phyloP scores from a whole-genome alignment of 2,329 filamentous ascomycete species.

The Hymenoscyphus scutula region DNA sequence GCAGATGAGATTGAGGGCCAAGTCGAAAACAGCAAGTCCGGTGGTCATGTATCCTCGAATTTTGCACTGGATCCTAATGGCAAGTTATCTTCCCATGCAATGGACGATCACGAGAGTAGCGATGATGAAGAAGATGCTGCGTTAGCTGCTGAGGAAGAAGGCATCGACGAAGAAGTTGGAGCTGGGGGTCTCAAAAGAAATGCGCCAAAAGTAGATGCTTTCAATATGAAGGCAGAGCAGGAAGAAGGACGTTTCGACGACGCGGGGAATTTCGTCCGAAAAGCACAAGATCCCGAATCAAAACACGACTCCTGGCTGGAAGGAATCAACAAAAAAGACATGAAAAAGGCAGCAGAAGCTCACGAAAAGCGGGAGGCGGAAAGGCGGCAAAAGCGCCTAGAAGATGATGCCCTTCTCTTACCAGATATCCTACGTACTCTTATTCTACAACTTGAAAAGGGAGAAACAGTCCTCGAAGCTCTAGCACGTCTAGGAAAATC shows the following conservation, averaged over 20 bases:
- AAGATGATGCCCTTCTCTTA: slow-evolving; percentile 72
- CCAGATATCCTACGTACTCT: slow-evolving; percentile 71
- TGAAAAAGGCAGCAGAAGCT: slow-evolving; percentile 81
- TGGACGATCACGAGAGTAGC: slow-evolving; percentile 45
- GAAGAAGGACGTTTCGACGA: slow-evolving; percentile 93
- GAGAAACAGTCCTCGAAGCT: slow-evolving; percentile 86
- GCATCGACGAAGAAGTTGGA: slow-evolving; percentile 84
- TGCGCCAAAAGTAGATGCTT: slow-evolving; percentile 91
- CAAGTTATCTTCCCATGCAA: slow-evolving; percentile 38
- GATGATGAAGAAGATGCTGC: slow-evolving; percentile 71
- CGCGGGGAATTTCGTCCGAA: slow-evolving; percentile 85
- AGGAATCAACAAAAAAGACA: slow-evolving; percentile 89
- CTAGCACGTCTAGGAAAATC: slow-evolving; percentile 74
- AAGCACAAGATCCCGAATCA: slow-evolving; percentile 83
- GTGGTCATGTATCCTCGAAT: slow-evolving; percentile 62
- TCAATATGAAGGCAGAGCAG: slow-evolving; percentile 88
- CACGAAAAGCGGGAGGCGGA: slow-evolving; percentile 83
- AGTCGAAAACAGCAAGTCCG: slow-evolving; percentile 68
- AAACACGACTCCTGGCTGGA: slow-evolving; percentile 91
- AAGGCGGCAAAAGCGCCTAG: slow-evolving; percentile 64
- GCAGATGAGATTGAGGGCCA: slow-evolving; percentile 72
- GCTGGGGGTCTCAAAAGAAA: slow-evolving; percentile 88
- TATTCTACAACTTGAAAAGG: slow-evolving; percentile 69
- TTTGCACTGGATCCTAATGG: slow-evolving; percentile 59
- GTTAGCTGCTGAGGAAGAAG: slow-evolving; percentile 71